Evolutionary conservation across 164 flowering plant genomes (phyloP), one percentile per base, ranked within the genome.

Genomic region (Liquidambar formosana): DNA sequence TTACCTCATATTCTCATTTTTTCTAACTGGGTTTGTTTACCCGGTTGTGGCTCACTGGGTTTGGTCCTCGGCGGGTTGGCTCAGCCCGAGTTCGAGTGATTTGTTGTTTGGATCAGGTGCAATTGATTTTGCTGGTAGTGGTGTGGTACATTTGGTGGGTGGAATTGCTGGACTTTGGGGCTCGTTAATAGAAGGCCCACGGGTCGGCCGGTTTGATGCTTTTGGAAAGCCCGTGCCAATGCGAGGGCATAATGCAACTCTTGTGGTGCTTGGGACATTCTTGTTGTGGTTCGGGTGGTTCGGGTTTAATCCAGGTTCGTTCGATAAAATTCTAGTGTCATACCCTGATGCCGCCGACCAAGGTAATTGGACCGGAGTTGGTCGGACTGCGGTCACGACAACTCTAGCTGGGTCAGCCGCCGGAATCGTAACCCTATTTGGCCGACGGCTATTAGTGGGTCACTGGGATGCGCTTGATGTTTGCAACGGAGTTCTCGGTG

Each of bases 41-140:
- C 96, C 96, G 0, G 64, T 90, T 1, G 96, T 86, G 51, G 82
- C 79, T 10, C 93, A 89, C 38, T 89, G 93, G 93, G 70, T 91
- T 12, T 89, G 96, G 92, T 91, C 92, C 4, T 63, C 77, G 0
- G 59, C 43, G 19, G 92, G 92, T 11, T 86, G 87, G 90, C 81
- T 83, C 53, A 80, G 83, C 70, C 71, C 88, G 0, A 80, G 72
- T 27, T 75, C 69, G 8, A 65, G 68, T 11, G 11, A 63, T 11
- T 65, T 73, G 66, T 27, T 88, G 66, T 84, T 88, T 10, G 86
- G 79, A 0, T 88, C 93, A 0, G 93, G 93, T 2, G 85, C 87
- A 0, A 85, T 86, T 28, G 93, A 88, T 64, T 86, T 88, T 44
- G 89, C 90, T 0, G 89, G 89, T 22, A 82, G 86, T 15, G 89